A percentile compares a stretch with the other conserved stretches of the same genome.
These are phyloP conservation scores for Fonsecaea erecta DNA, from an alignment of 2,329 filamentous ascomycete species.

Conservation along the genomic window DNA sequence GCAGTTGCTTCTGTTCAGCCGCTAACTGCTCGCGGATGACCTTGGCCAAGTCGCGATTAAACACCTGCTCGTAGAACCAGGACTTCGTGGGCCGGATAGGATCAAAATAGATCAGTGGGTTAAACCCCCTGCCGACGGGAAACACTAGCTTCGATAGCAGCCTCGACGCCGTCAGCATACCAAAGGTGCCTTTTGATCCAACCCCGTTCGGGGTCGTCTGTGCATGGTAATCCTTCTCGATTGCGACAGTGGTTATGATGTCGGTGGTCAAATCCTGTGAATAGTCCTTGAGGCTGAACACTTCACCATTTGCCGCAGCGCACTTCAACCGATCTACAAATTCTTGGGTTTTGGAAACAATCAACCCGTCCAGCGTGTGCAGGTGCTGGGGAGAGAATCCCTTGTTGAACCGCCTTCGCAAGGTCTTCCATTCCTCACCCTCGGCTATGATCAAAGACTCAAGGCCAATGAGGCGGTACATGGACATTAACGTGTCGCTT, in stretches of 20 bases:
- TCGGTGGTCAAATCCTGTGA: constrained; percentile 50
- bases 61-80: constrained; percentile 32
- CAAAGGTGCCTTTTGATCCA: constrained; percentile 28
- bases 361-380: constrained; percentile 42
- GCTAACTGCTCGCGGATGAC: constrained; percentile 26
- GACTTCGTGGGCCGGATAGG: constrained; percentile 23
- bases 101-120: constrained; percentile 24
- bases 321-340: constrained; percentile 33
- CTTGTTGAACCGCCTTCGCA: constrained; percentile 46
- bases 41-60: constrained; percentile 24
- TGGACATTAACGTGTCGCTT: constrained; percentile 40
- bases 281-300: constrained; percentile 45
- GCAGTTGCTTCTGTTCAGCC: constrained; percentile 2
- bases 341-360: constrained; percentile 26
- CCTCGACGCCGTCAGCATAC: constrained; percentile 26
- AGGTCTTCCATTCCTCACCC: constrained; percentile 48
- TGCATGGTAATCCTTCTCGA: constrained; percentile 40
- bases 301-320: constrained; percentile 40
- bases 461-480: constrained; percentile 39
- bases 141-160: constrained; percentile 21
- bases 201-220: constrained; percentile 29
- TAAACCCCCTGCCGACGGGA: constrained; percentile 28
- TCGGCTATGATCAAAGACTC: constrained; percentile 46
- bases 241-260: constrained; percentile 46
- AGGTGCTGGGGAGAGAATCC: constrained; percentile 48